Conservation (phyloP, 495 filamentous ascomycete species). For the Penicillium antarcticum region DNA sequence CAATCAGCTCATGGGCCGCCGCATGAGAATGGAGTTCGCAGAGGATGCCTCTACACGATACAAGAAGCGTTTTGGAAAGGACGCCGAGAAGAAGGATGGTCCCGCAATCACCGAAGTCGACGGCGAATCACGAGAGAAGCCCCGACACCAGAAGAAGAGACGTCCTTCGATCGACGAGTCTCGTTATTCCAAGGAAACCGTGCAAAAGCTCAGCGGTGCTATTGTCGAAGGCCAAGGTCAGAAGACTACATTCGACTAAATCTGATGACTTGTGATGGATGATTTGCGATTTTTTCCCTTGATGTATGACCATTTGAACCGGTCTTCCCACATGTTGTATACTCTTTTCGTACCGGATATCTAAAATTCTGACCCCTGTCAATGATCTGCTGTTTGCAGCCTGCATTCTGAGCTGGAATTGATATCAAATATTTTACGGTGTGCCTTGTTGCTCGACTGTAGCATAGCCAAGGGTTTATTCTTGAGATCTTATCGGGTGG, state of each 20-base stretch:
- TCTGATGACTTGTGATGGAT: not conserved
- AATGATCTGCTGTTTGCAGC: not conserved
- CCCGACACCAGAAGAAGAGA: slow-evolving; percentile 24
- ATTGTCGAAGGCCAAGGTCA: slow-evolving; percentile 78
- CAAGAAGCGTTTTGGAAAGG: slow-evolving; percentile 88
- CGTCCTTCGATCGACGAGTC: slow-evolving; percentile 30
- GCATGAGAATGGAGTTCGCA: slow-evolving; percentile 85
- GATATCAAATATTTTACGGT: not conserved
- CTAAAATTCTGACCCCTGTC: not conserved
- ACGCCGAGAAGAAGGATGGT: slow-evolving; percentile 37
- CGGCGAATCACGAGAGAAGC: slow-evolving; percentile 20
- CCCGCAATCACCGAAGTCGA: slow-evolving; percentile 23
- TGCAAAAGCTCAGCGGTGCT: slow-evolving; percentile 63
- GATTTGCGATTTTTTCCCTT: not conserved
- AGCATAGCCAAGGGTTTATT: too few species aligned
- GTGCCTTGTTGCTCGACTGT: not conserved
- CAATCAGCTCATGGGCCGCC: slow-evolving; percentile 72
- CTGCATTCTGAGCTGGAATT: not conserved
- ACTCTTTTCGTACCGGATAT: not conserved
- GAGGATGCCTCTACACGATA: slow-evolving; percentile 85
- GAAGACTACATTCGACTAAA: slow-evolving; percentile 77
- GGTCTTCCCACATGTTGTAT: not conserved
- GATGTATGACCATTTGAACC: not conserved
- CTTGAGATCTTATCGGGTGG: not conserved
- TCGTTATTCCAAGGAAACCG: slow-evolving; percentile 41